Evolutionary conservation across 352 stramenopile genomes (phyloP).

Genomic region (Globisporangium nunn): DNA sequence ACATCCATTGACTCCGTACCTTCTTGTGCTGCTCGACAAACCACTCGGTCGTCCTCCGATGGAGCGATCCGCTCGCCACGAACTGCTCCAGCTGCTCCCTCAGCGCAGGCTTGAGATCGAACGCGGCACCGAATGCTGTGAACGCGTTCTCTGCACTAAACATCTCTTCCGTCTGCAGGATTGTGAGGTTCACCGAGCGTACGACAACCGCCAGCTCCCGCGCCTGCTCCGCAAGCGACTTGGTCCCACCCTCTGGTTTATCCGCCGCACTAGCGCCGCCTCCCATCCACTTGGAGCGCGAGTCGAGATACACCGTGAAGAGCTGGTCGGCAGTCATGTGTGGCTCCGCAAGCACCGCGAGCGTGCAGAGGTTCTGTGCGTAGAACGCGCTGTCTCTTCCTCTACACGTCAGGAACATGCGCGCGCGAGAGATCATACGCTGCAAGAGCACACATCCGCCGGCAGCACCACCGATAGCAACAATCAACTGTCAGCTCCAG

Average conservation of each 20-base stretch:
- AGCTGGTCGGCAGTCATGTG: conserved; percentile 24
- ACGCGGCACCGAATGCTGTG: conserved; percentile 19
- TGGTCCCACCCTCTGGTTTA: conserved; percentile 4
- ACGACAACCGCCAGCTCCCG: conserved; percentile 45
- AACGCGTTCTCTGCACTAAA: conserved; percentile 24
- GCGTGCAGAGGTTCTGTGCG: conserved; percentile 46
- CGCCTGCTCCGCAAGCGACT: conserved; percentile 16
- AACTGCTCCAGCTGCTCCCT: conserved; percentile 23
- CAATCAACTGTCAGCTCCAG: conserved; percentile 1
- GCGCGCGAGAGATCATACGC: conserved; percentile 40
- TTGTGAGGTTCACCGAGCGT: conserved; percentile 45
- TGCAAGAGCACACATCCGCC: conserved; percentile 8
- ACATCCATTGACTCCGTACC: conserved; percentile 15
- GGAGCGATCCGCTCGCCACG: conserved; percentile 23
- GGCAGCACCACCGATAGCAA: neutral
- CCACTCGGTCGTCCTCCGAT: conserved; percentile 25
- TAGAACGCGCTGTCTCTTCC: conserved; percentile 57
- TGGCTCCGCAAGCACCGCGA: conserved; percentile 30
- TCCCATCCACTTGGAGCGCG: conserved; percentile 49
- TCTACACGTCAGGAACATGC: conserved; percentile 41
- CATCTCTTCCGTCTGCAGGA: conserved; percentile 48
- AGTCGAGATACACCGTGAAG: conserved; percentile 37
- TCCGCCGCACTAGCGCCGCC: neutral
- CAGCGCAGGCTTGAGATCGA: conserved; percentile 19
- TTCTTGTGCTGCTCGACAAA: conserved; percentile 27